Base-by-base conservation (phyloP, 1,284 basidiomycete genomes). In the Tilletia horrida region DNA sequence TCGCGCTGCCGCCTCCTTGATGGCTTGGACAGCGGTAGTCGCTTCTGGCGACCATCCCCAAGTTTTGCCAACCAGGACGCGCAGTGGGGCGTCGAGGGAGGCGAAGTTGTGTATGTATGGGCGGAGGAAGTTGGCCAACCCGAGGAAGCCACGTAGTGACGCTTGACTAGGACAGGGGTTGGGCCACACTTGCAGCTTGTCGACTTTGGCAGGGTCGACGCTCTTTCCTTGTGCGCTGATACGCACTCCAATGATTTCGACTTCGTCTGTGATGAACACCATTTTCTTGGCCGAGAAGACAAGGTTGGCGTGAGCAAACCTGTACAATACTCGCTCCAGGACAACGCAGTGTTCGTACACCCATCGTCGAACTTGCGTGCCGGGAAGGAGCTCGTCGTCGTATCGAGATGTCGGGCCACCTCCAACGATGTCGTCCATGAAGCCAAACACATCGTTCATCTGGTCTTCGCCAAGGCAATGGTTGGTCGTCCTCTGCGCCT, bases 71-170 rank as follows among this genome's bases (percentile, higher is more conserved):
- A 52, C 50, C n/a, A 52, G 13, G 3, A 13, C 11, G 4, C 50
- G 14, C 50, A 52, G 50, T 11, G 50, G 50, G 11, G 13, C 50
- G 23, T 52, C 50, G 2, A 52, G n/a, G 16, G 3, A 3, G 23
- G 50, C 50, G 2, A 52, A 3, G 50, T 52, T 52, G 9, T 2
- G 13, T 9, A 52, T 52, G 50, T 25, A 25, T 3, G 50, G n/a
- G 23, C 50, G 50, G 2, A 52, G 23, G 13, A 23, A 52, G 21
- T 52, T 52, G 2, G 50, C 50, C 3, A 52, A 13, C 2, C 50
- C 50, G 23, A 52, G 50, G 50, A 52, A 52, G 13, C 50, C 50
- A 13, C 50, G 50, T 11, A 52, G 50, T 3, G 50, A 52, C 11
- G 50, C 21, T 27, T 52, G 50, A 23, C 21, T 25, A 21, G 50